A percentile compares a stretch with the other conserved stretches of the same genome.
Conservation (phyloP, 176 grass and related monocot species). For the Lolium perenne region DNA sequence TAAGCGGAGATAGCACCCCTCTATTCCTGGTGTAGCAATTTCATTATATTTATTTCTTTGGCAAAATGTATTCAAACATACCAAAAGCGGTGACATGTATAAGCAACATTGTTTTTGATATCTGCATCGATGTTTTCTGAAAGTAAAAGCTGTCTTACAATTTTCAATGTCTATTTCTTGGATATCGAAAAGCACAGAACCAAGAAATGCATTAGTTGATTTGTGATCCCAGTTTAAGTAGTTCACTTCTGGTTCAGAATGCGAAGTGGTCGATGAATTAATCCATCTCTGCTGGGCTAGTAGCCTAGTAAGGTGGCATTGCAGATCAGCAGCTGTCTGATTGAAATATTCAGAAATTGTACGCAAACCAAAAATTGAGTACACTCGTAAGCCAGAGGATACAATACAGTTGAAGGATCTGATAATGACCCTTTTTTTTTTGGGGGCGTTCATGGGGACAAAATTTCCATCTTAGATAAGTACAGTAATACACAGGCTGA, state of each 20-base stretch:
- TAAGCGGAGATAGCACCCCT: conserved; percentile 40
- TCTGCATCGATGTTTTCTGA: neutral
- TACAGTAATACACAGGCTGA: neutral
- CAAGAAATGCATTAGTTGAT: neutral
- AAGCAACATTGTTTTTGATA: conserved; percentile 16
- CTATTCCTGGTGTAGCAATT: neutral
- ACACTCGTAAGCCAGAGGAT: neutral
- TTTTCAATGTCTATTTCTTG: neutral
- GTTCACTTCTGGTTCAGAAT: neutral
- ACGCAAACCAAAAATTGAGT: neutral
- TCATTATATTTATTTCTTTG: conserved; percentile 27
- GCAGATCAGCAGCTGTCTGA: neutral
- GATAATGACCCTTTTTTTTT: neutral
- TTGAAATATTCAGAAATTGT: neutral
- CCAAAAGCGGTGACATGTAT: conserved; percentile 23
- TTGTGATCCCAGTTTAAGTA: neutral
- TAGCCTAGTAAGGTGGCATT: too few species aligned
- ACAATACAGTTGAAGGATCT: neutral
- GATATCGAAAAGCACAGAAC: neutral
- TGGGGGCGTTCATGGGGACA: neutral
- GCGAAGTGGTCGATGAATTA: neutral
- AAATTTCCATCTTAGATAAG: neutral
- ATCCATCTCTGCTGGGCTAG: neutral
- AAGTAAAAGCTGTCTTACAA: neutral
- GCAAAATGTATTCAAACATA: conserved; percentile 3